Conservation (phyloP, 129 eudicot genomes). For the Centrapalus pauciflorus region DNA sequence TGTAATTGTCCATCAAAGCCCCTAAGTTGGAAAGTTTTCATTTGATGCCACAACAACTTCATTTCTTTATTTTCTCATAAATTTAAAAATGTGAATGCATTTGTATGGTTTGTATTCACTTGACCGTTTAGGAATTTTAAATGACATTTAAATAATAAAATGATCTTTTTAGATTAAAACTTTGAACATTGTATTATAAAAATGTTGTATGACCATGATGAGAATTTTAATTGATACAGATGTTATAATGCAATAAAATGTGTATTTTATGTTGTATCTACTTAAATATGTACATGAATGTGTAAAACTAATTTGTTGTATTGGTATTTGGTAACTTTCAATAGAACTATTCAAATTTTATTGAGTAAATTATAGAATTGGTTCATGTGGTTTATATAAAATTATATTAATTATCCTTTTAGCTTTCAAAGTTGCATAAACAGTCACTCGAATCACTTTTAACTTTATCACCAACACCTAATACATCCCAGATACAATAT, state of each 20-base stretch:
- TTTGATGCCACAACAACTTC: slow-evolving; percentile 11
- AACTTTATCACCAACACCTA: no score
- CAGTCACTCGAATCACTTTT: no score
- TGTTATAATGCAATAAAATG: not conserved
- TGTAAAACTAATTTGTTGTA: no score
- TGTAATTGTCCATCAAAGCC: slow-evolving; percentile 12
- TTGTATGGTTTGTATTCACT: not conserved
- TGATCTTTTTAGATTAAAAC: not conserved
- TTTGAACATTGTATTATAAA: not conserved
- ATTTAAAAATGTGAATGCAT: not conserved
- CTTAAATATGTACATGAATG: no score
- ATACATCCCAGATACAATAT: no score
- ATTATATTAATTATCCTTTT: no score
- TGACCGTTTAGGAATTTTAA: not conserved
- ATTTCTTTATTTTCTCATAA: slow-evolving; percentile 3
- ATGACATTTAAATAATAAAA: not conserved
- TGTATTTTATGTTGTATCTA: no score
- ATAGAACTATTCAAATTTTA: no score
- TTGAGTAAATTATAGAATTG: no score
- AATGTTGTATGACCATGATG: not conserved
- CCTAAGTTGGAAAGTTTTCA: slow-evolving; percentile 1
- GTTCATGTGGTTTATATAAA: no score
- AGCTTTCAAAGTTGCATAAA: no score
- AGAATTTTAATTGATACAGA: not conserved
- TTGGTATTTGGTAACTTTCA: no score